A percentile compares a stretch with the other conserved stretches of the same genome.
Evolutionary conservation across 2,329 filamentous ascomycete genomes (phyloP).

Genomic region (Apiospora rasikravindrae): DNA sequence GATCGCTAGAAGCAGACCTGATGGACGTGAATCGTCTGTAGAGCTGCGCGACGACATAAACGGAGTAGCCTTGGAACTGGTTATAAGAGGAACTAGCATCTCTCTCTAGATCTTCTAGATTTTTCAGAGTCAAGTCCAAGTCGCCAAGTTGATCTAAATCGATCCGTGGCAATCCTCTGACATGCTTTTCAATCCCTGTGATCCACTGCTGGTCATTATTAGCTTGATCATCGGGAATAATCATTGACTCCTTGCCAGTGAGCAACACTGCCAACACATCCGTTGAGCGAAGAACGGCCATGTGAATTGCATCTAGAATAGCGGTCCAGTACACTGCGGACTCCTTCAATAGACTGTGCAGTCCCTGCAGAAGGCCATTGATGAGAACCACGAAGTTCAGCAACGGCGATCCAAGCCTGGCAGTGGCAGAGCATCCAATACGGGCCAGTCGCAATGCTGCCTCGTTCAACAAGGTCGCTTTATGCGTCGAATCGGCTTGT

Average conservation of each 20-base stretch:
- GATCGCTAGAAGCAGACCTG: neutral
- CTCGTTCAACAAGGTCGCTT: slow-evolving; percentile 36
- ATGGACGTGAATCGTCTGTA: slow-evolving; percentile 36
- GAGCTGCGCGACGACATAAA: slow-evolving; percentile 36
- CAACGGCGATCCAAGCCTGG: slow-evolving; percentile 37
- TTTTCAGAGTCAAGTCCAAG: slow-evolving; percentile 17
- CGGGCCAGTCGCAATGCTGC: slow-evolving; percentile 53
- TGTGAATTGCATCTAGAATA: slow-evolving; percentile 37
- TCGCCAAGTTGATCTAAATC: slow-evolving; percentile 24
- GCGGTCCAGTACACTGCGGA: slow-evolving; percentile 31
- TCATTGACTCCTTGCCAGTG: neutral
- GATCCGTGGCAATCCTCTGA: slow-evolving; percentile 21
- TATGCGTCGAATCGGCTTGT: slow-evolving; percentile 23
- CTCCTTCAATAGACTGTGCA: slow-evolving; percentile 32
- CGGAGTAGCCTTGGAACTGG: slow-evolving; percentile 32
- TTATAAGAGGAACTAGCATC: slow-evolving; percentile 21
- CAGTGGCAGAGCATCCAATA: slow-evolving; percentile 53
- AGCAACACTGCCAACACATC: slow-evolving; percentile 12
- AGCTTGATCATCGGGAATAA: neutral
- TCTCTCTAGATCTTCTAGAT: slow-evolving; percentile 23
- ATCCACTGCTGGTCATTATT: neutral
- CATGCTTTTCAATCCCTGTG: neutral
- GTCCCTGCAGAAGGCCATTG: slow-evolving; percentile 37
- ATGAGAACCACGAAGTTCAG: slow-evolving; percentile 48
- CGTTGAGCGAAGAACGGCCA: slow-evolving; percentile 29